Conservation (phyloP, 2,329 filamentous ascomycete genomes). For the Nannizziopsis barbatae region DNA sequence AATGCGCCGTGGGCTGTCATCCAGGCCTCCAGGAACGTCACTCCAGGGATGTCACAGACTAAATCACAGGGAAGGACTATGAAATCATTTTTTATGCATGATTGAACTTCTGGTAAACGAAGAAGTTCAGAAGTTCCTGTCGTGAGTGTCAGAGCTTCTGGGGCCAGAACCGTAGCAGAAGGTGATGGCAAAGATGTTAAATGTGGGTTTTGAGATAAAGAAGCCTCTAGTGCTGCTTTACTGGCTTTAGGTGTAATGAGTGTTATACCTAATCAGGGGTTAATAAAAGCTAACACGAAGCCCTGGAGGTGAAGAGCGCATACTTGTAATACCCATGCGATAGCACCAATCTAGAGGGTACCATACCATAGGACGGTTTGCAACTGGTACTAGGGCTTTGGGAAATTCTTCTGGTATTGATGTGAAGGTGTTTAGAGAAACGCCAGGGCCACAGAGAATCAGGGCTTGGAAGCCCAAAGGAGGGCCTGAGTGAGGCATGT, state of each 20-base stretch:
- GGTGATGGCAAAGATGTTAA: conserved; percentile 40
- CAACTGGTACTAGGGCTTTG: conserved; percentile 41
- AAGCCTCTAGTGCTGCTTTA: conserved; percentile 35
- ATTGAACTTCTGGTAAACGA: conserved; percentile 67
- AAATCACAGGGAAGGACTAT: conserved; percentile 86
- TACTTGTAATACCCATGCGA: conserved; percentile 39
- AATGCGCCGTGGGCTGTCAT: conserved; percentile 71
- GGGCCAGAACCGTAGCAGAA: conserved; percentile 61
- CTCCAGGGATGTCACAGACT: conserved; percentile 77
- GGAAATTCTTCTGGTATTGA: conserved; percentile 39
- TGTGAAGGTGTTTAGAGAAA: conserved; percentile 42
- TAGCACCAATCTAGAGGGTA: conserved; percentile 41
- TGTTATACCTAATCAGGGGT: conserved; percentile 31
- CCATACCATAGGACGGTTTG: conserved; percentile 42
- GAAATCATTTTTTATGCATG: conserved; percentile 73
- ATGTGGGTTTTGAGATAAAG: conserved; percentile 40
- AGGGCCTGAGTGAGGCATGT: conserved; percentile 8
- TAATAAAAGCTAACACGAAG: conserved; percentile 4
- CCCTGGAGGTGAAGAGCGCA: conserved; percentile 14
- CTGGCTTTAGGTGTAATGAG: conserved; percentile 39
- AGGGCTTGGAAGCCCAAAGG: conserved; percentile 37
- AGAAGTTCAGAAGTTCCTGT: conserved; percentile 85
- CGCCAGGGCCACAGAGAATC: conserved; percentile 39
- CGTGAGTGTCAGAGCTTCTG: conserved; percentile 63
- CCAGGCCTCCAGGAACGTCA: conserved; percentile 78